Percentiles rank a stretch among this genome's conserved stretches.
Evolutionary conservation across 768 basidiomycete species (phyloP).

Genomic region (Hericium rajendrae): DNA sequence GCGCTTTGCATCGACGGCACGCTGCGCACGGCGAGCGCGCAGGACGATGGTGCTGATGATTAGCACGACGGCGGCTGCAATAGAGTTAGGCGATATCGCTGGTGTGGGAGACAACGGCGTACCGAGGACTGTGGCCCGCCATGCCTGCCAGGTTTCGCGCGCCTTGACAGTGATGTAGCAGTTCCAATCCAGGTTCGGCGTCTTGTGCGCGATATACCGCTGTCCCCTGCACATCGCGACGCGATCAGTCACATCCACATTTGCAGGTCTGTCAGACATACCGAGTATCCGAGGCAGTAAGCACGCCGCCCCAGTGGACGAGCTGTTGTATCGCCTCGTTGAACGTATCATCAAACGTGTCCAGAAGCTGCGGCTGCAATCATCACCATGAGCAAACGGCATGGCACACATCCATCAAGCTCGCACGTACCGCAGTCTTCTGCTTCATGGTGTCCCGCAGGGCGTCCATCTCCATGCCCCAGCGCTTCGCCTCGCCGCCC

Average conservation of each 20-base stretch:
- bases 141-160: conserved; percentile 58
- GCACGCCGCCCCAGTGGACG: conserved; percentile 61
- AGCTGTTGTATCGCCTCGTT: conserved; percentile 73
- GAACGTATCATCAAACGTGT: conserved; percentile 62
- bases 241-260: conserved; percentile 1
- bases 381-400: not conserved
- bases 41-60: conserved; percentile 13
- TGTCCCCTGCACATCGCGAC: conserved; percentile 38
- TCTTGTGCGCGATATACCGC: conserved; percentile 69
- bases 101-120: conserved; percentile 15
- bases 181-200: conserved; percentile 53
- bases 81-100: not conserved
- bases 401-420: not conserved
- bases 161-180: conserved; percentile 60
- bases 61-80: conserved; percentile 13
- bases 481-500: conserved; percentile 64
- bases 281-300: conserved; percentile 55
- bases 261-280: conserved; percentile 28
- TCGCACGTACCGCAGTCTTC: conserved; percentile 40
- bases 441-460: conserved; percentile 49
- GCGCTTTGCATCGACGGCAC: conserved; percentile 49
- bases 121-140: conserved; percentile 59
- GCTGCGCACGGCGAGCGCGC: conserved; percentile 38
- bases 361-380: conserved; percentile 42
- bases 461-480: conserved; percentile 57